phyloP scores from a whole-genome alignment of 768 basidiomycete genomes.

The Sporobolomyces pararoseus region DNA sequence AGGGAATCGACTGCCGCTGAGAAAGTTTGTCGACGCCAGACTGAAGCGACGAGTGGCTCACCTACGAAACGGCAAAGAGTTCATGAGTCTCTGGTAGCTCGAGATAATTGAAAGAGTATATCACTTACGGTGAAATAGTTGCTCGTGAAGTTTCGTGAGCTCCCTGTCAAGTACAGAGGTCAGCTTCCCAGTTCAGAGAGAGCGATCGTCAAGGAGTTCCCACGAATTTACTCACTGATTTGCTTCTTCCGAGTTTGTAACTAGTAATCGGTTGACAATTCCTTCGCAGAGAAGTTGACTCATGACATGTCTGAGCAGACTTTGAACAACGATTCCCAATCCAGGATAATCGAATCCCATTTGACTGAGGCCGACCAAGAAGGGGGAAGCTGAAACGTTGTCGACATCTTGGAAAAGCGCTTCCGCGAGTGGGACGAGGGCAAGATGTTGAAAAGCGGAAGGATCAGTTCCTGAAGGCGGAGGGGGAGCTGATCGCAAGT shows the following conservation, averaged over 20 bases:
- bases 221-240: conserved; percentile 52
- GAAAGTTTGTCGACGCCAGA: conserved; percentile 87
- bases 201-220: background rate
- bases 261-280: conserved; percentile 76
- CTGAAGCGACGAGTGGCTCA: conserved; percentile 79
- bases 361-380: conserved; percentile 55
- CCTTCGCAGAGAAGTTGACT: conserved; percentile 68
- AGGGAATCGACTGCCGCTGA: conserved; percentile 76
- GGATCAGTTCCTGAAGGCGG: conserved; percentile 51
- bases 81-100: background rate
- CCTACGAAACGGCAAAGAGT: conserved; percentile 54
- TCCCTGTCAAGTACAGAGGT: conserved; percentile 59
- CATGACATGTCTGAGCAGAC: conserved; percentile 73
- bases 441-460: conserved; percentile 22
- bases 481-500: conserved; percentile 58
- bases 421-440: conserved; percentile 51
- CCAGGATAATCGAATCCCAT: conserved; percentile 38
- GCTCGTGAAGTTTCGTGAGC: conserved; percentile 79
- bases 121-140: conserved; percentile 72
- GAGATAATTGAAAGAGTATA: background rate
- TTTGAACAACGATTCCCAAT: conserved; percentile 53
- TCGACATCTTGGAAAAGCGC: conserved; percentile 52
- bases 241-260: conserved; percentile 78
- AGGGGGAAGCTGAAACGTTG: conserved; percentile 53
- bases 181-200: too few species aligned